These are phyloP conservation scores for Metschnikowia kunwiensis DNA, from an alignment of 805 yeast genomes.

Conservation along the genomic window DNA sequence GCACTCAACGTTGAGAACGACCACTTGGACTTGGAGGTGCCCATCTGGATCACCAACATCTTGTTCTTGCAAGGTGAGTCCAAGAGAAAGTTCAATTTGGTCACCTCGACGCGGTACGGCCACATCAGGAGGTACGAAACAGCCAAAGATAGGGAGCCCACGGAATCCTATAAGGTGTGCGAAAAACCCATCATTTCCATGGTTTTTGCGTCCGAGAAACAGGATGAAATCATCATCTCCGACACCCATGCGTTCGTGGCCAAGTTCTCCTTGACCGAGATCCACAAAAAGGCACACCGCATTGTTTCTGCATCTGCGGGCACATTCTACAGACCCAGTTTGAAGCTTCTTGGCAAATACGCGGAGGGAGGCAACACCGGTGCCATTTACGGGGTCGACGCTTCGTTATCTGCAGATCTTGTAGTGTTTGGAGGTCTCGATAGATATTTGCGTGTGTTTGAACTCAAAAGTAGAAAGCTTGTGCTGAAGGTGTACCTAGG, in stretches of 20 bases:
- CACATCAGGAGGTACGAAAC: slow-evolving; percentile 75
- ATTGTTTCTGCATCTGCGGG: slow-evolving; percentile 44
- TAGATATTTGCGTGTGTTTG: slow-evolving; percentile 77
- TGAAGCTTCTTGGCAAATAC: slow-evolving; percentile 63
- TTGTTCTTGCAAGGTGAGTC: slow-evolving; percentile 40
- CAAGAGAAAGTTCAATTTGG: slow-evolving; percentile 45
- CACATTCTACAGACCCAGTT: slow-evolving; percentile 43
- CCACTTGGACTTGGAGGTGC: slow-evolving; percentile 73
- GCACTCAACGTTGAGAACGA: slow-evolving; percentile 85
- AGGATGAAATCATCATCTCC: slow-evolving; percentile 52
- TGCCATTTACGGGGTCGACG: slow-evolving; percentile 67
- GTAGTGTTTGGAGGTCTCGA: slow-evolving; percentile 84
- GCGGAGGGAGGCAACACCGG: slow-evolving; percentile 53
- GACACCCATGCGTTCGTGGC: slow-evolving; percentile 70
- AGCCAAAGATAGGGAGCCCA: slow-evolving; percentile 64
- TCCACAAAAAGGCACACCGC: slow-evolving; percentile 35
- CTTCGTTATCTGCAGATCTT: slow-evolving; percentile 37
- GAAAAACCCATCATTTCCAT: slow-evolving; percentile 52
- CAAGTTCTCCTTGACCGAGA: slow-evolving; percentile 40
- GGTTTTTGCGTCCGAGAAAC: slow-evolving; percentile 31
- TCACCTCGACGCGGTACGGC: slow-evolving; percentile 72
- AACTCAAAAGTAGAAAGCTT: slow-evolving; percentile 54
- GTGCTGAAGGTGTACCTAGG: slow-evolving; percentile 75
- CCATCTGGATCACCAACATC: slow-evolving; percentile 71
- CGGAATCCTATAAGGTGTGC: slow-evolving; percentile 50